phyloP scores from a whole-genome alignment of 1,284 basidiomycete genomes.

The Ganoderma meredithae region DNA sequence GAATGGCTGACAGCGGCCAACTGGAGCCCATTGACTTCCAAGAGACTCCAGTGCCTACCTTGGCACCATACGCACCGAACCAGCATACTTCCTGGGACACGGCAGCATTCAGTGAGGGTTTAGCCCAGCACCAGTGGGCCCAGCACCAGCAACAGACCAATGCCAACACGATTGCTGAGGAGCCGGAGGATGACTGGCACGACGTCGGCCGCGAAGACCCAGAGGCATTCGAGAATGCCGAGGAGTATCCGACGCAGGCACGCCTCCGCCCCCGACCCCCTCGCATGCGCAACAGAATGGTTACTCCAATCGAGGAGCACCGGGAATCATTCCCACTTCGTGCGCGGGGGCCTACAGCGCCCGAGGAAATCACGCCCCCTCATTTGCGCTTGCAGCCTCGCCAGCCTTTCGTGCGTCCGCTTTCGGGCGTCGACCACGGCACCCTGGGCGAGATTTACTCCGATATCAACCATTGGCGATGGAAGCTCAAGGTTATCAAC shows the following conservation, averaged over 20 bases:
- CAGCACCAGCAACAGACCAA: slow-evolving; percentile 30
- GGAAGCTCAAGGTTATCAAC: slow-evolving; percentile 75
- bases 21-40: slow-evolving; percentile 44
- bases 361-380: slow-evolving; percentile 58
- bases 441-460: slow-evolving; percentile 69
- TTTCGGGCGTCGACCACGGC: slow-evolving; percentile 71
- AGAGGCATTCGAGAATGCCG: slow-evolving; percentile 48
- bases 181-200: slow-evolving; percentile 57
- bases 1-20: slow-evolving; percentile 60
- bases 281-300: slow-evolving; percentile 29
- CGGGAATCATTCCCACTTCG: slow-evolving; percentile 74
- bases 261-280: slow-evolving; percentile 38
- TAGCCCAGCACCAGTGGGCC: slow-evolving; percentile 34
- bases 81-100: slow-evolving; percentile 51
- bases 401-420: slow-evolving; percentile 75
- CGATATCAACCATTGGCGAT: slow-evolving; percentile 73
- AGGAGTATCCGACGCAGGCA: slow-evolving; percentile 38
- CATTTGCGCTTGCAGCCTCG: slow-evolving; percentile 73
- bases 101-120: slow-evolving; percentile 38
- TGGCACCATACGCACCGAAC: slow-evolving; percentile 61
- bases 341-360: slow-evolving; percentile 26
- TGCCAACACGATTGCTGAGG: slow-evolving; percentile 36
- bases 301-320: slow-evolving; percentile 45
- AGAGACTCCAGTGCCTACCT: slow-evolving; percentile 54
- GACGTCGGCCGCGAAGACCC: slow-evolving; percentile 51